Evolutionary conservation across 2,329 filamentous ascomycete genomes (phyloP).

Genomic region (Diaporthe sp.): DNA sequence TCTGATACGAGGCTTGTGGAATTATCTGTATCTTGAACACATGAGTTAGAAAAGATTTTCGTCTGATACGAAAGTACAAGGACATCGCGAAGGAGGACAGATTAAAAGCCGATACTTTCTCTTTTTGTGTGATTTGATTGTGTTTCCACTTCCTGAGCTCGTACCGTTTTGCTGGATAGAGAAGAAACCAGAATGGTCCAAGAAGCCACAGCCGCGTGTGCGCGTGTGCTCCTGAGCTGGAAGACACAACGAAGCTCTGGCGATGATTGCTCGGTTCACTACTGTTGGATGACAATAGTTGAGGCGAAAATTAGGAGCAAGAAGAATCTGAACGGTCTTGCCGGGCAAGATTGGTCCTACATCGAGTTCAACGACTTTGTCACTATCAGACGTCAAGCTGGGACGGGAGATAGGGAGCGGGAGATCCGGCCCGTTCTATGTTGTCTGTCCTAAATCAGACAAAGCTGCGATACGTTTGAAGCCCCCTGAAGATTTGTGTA

Average conservation of each 20-base stretch:
- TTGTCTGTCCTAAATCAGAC: slow-evolving; percentile 12
- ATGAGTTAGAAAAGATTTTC: not conserved
- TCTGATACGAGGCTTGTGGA: not conserved
- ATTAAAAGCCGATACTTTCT: not conserved
- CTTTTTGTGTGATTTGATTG: not conserved
- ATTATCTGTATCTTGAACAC: not conserved
- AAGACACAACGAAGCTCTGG: not conserved
- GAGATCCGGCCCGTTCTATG: not conserved
- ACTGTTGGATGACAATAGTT: not conserved
- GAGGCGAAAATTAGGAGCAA: not conserved
- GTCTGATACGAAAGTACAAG: not conserved
- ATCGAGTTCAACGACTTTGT: not conserved
- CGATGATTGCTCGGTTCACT: not conserved
- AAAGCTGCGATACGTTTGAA: slow-evolving; percentile 23
- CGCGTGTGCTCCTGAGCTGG: not conserved
- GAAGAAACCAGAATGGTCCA: not conserved
- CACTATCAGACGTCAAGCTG: slow-evolving; percentile 18
- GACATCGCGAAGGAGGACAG: not conserved
- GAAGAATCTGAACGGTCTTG: not conserved
- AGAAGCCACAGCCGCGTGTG: not conserved
- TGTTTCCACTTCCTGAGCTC: not conserved
- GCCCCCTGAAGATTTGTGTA: not conserved
- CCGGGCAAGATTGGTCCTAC: not conserved
- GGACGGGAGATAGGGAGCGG: not conserved
- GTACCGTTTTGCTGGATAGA: not conserved